Conservation (phyloP, 331 rosid genomes). For the Cydonia oblonga region DNA sequence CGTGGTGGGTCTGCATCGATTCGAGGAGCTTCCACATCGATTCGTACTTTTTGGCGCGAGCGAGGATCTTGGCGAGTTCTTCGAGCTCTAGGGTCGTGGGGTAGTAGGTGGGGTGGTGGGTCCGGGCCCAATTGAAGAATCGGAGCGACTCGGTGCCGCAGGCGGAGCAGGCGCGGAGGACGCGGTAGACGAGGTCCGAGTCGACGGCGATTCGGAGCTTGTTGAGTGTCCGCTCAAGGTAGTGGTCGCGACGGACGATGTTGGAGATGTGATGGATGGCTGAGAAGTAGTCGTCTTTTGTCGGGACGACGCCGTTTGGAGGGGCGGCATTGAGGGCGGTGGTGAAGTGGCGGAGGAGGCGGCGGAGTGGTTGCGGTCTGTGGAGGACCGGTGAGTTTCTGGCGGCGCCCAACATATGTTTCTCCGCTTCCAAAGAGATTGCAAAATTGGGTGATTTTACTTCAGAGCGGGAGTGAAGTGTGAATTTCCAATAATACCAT, state of each 20-base stretch:
- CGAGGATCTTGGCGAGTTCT: constrained; percentile 64
- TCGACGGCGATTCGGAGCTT: constrained; percentile 61
- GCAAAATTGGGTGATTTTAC: background rate
- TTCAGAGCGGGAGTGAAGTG: background rate
- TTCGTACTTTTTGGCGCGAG: constrained; percentile 53
- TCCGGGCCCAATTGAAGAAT: constrained; percentile 85
- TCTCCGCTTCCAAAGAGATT: background rate
- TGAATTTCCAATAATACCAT: background rate
- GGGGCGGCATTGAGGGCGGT: constrained; percentile 3
- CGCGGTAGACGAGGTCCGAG: constrained; percentile 85
- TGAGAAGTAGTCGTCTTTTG: constrained; percentile 69
- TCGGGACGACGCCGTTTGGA: background rate
- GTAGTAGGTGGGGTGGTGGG: constrained; percentile 42
- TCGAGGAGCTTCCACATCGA: constrained; percentile 77
- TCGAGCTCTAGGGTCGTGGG: constrained; percentile 83
- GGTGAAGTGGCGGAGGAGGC: background rate
- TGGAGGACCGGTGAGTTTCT: constrained; percentile 6
- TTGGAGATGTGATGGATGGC: constrained; percentile 77
- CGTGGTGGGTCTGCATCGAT: constrained; percentile 40
- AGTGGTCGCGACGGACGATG: constrained; percentile 82
- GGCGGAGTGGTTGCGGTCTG: constrained; percentile 2
- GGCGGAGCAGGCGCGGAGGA: constrained; percentile 72
- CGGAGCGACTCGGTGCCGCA: constrained; percentile 60
- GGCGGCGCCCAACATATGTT: constrained; percentile 15
- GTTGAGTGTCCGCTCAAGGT: constrained; percentile 90